Evolutionary conservation across 805 yeast species (phyloP), one percentile per base, ranked within the genome.

Genomic region (Kodamaea restingae): DNA sequence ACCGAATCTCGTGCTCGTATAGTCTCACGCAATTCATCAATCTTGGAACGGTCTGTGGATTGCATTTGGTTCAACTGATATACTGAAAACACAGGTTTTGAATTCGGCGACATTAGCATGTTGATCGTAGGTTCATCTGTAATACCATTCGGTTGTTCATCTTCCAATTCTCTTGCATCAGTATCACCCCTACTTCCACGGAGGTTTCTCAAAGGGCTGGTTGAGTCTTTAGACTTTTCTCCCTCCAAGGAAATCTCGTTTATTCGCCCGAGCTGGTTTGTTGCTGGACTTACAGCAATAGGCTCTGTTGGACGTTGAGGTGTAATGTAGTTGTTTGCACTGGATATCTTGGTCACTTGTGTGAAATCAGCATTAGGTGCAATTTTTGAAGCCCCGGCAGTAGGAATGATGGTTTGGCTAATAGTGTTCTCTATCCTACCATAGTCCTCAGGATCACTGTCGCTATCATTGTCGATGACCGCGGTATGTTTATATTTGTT

Each of bases 221-320:
- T 52, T 2, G 40, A 37, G 27, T 52, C 55, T 28, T 52, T 53
- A 2, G 26, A 31, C 9, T 46, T 47, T 10, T 45, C 52, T 4
- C 42, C 45, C 17, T 48, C 39, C n/a, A 37, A 36, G 5, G 46
- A 31, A n/a, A 33, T 42, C 33, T 49, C 57, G 26, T 50, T 45
- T 9, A 58, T 48, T 18, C 63, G 46, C 11, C 39, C 47, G 8
- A 48, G 51, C 35, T 57, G 63, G 34, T 52, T 52, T 3, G 60
- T 51, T 4, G 43, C 47, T 2, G 65, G 65, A 18, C 61, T 56
- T 22, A 48, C 46, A 15, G 66, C 63, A 4, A 54, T 43, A 7
- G 63, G 60, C 24, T 58, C 66, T 3, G 65, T 60, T 26, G 46
- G 49, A 31, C 65, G 46, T 30, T 58, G 57, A 1, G 65, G 65